A percentile compares a stretch with the other conserved stretches of the same genome.
These are phyloP conservation scores for Diplodia mutila DNA, from an alignment of 2,329 filamentous ascomycete genomes.

Conservation along the genomic window DNA sequence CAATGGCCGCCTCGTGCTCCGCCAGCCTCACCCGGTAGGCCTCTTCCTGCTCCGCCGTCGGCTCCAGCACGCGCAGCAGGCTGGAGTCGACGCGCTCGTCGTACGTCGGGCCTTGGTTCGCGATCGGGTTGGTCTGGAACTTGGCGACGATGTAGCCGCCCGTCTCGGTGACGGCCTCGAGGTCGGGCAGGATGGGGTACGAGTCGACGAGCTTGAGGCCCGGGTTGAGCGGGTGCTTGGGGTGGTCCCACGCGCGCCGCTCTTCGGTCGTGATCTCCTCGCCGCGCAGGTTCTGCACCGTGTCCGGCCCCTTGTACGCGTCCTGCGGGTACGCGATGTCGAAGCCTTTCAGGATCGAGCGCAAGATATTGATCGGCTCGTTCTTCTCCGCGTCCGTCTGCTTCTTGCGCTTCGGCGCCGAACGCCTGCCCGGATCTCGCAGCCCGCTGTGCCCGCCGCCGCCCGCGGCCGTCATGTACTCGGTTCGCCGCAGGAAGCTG, in stretches of 20 bases:
- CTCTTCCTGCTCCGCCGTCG: constrained; percentile 52
- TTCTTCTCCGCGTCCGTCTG: constrained; percentile 51
- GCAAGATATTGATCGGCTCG: constrained; percentile 63
- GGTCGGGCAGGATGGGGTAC: constrained; percentile 65
- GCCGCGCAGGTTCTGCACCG: constrained; percentile 55
- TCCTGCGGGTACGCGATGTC: constrained; percentile 66
- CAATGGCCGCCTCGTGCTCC: constrained; percentile 38
- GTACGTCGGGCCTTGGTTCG: constrained; percentile 51
- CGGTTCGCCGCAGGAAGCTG: constrained; percentile 92
- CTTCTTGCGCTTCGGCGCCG: constrained; percentile 41
- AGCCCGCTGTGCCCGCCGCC: constrained; percentile 42
- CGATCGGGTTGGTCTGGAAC: constrained; percentile 63
- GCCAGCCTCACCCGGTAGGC: constrained; percentile 35
- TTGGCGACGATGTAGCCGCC: constrained; percentile 65
- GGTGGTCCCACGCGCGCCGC: constrained; percentile 61
- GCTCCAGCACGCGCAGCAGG: constrained; percentile 54
- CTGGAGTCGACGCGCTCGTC: constrained; percentile 64
- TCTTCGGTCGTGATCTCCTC: constrained; percentile 59
- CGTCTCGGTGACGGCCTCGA: constrained; percentile 62
- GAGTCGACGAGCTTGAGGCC: constrained; percentile 61
- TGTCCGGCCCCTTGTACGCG: constrained; percentile 70
- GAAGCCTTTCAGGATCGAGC: constrained; percentile 66
- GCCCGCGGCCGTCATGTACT: constrained; percentile 75
- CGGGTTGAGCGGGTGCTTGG: constrained; percentile 62
- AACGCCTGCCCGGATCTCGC: constrained; percentile 48